A percentile compares a stretch with the other conserved stretches of the same genome.
Evolutionary conservation across 1,284 basidiomycete species (phyloP).

Genomic region (Phylloboletellus chloephorus): DNA sequence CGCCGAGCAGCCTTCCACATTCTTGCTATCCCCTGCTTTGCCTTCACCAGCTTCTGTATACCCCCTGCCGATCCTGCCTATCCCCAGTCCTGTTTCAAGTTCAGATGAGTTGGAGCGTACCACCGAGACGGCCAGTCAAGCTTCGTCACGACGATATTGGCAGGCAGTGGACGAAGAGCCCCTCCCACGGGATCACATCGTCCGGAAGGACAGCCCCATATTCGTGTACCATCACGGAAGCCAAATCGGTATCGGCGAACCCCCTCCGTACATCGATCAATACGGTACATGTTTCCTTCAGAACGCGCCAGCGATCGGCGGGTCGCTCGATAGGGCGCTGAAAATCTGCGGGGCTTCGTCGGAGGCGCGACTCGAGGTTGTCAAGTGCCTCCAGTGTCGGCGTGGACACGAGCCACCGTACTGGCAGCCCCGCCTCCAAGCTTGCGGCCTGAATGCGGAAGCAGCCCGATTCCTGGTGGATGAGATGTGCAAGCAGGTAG

Average conservation of each 20-base stretch:
- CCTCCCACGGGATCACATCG: conserved; percentile 9
- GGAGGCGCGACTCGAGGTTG: conserved; percentile 19
- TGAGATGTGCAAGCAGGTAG: conserved; percentile 28
- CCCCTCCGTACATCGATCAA: conserved; percentile 18
- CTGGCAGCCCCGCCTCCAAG: conserved; percentile 24
- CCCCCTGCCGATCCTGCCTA: conserved; percentile 19
- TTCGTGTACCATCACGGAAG: conserved; percentile 8
- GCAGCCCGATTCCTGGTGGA: conserved; percentile 19
- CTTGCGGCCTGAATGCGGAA: conserved; percentile 20
- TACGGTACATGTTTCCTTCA: conserved; percentile 3
- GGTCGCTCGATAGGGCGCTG: conserved; percentile 22
- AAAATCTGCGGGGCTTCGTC: conserved; percentile 15
- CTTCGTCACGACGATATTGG: conserved; percentile 12
- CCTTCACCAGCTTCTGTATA: conserved; percentile 6
- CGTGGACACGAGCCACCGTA: conserved; percentile 29
- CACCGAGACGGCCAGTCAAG: conserved; percentile 3
- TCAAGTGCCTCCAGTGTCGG: conserved; percentile 21
- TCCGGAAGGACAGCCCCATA: conserved; percentile 24
- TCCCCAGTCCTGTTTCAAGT: conserved; percentile 18
- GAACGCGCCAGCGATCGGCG: conserved; percentile 13
- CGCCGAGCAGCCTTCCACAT: conserved; percentile 8
- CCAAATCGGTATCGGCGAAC: conserved; percentile 11
- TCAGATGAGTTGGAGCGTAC: conserved; percentile 12
- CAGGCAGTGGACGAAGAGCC: neutral
- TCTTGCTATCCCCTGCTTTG: neutral